phyloP scores from a whole-genome alignment of 2,329 filamentous ascomycete species.

The Colletotrichum chlorophyti region DNA sequence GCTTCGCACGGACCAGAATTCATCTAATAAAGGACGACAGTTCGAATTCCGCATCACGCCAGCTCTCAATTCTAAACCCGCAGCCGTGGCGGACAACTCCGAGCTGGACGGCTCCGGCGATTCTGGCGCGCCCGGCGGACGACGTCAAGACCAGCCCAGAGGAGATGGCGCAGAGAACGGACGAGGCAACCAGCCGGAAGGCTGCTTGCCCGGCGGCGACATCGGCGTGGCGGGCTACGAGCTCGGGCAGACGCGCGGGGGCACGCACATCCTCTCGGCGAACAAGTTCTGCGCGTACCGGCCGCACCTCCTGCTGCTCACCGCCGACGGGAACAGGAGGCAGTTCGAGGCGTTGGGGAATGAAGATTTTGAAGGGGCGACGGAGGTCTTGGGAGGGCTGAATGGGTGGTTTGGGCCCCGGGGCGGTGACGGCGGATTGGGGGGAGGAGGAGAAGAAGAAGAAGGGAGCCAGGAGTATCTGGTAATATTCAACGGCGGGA shows the following conservation, averaged over 20 bases:
- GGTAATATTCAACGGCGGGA: slow-evolving; percentile 54
- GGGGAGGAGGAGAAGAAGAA: neutral
- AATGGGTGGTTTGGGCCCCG: slow-evolving; percentile 27
- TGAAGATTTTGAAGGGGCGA: slow-evolving; percentile 47
- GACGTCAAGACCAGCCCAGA: neutral
- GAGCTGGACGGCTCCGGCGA: slow-evolving; percentile 4
- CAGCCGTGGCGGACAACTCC: slow-evolving; percentile 9
- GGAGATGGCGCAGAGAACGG: neutral
- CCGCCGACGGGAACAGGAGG: slow-evolving; percentile 51
- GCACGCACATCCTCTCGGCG: slow-evolving; percentile 50
- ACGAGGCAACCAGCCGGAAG: no score
- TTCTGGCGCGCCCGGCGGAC: neutral
- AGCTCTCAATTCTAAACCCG: slow-evolving; percentile 18
- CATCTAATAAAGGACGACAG: no score
- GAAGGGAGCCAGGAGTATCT: slow-evolving; percentile 37
- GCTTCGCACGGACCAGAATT: no score
- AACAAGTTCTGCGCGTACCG: slow-evolving; percentile 57
- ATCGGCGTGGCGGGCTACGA: slow-evolving; percentile 49
- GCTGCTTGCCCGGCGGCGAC: slow-evolving; percentile 44
- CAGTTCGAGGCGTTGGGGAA: slow-evolving; percentile 49
- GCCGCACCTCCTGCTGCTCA: slow-evolving; percentile 55
- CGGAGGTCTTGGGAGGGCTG: neutral
- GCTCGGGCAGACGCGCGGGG: slow-evolving; percentile 42
- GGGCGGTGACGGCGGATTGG: slow-evolving; percentile 1
- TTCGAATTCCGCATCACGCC: slow-evolving; percentile 24